Base-by-base conservation (phyloP, 192 early-diverging fungal species). In the Backusella parvicylindrica region DNA sequence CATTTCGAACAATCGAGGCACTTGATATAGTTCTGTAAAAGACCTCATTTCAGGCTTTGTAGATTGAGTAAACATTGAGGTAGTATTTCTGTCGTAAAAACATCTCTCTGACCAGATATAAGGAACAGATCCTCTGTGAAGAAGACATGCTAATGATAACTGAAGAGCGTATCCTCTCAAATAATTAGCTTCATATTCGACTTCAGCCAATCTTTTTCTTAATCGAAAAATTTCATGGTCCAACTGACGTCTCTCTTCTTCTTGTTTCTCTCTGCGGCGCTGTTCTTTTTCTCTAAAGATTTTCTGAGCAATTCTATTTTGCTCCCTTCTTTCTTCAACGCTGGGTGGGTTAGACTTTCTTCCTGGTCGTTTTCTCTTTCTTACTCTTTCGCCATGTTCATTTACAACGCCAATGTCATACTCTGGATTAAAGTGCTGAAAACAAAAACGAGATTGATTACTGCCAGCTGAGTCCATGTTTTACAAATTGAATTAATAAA, bases 281-380 rank as follows among this genome's bases (percentile, higher is more conserved):
- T 80, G 79, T 37, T 80, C 75, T 68, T 75, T 70, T 64, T 80
- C 79, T 64, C 79, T 38, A 35, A 80, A 80, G 0, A 64, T 67
- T 26, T 70, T 71, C 40, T 80, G 79, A 2, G 79, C 74, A 15
- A 60, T 38, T 37, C 79, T 56, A 31, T 80, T 80, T 38, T 80
- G 79, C 7, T 64, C 79, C 41, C 71, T 71, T 72, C 79, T 75
- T 70, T 80, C 74, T 49, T 71, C 50, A 21, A 36, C 30, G 13
- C 74, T 67, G 8, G 79, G 74, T n/a, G 79, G 79, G 30, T 80
- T 80, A 6, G 79, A 66, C 21, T 80, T 80, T 26, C 79, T 70
- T 28, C 79, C 79, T 18, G 79, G 79, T 28, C 64, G 64, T 31
- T 80, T 80, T 31, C 79, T 75, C 16, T 72, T 72, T 21, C 79